A percentile compares a stretch with the other conserved stretches of the same genome.
Conservation (phyloP, 306 rosid genomes). For the Trichosanthes truncata region DNA sequence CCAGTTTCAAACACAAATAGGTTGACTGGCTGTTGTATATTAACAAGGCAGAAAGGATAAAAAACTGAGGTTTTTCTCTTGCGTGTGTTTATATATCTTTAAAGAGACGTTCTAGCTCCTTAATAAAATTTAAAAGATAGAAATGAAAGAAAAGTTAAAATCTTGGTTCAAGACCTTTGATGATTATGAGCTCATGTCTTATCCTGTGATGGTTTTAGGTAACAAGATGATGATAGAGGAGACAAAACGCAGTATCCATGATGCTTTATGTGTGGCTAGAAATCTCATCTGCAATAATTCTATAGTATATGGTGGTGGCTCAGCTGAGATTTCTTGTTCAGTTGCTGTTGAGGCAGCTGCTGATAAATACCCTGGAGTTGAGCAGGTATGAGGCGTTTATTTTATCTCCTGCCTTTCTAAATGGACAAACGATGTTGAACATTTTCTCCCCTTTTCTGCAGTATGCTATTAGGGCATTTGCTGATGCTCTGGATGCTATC, state of each 20-base stretch:
- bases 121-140: background rate
- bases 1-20: background rate
- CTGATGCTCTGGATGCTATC: conserved; percentile 76
- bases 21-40: background rate
- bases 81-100: background rate
- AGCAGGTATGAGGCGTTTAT: conserved; percentile 48
- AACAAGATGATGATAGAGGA: conserved; percentile 98
- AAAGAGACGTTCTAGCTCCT: background rate
- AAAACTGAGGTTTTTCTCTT: background rate
- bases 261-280: conserved; percentile 94
- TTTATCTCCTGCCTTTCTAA: background rate
- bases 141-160: background rate
- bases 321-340: conserved; percentile 87
- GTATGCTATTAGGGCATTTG: conserved; percentile 97
- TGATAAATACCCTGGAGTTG: conserved; percentile 84
- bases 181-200: conserved; percentile 9
- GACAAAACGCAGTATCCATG: conserved; percentile 94
- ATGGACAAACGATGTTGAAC: background rate
- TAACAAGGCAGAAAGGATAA: background rate
- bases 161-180: background rate
- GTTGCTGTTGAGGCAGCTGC: conserved; percentile 91
- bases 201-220: conserved; percentile 34
- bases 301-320: conserved; percentile 96
- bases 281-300: conserved; percentile 96
- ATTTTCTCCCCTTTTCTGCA: conserved; percentile 23